A percentile compares a stretch with the other conserved stretches of the same genome.
Evolutionary conservation across 176 grass and related monocot genomes (phyloP).

Genomic region (Oryza meridionalis): DNA sequence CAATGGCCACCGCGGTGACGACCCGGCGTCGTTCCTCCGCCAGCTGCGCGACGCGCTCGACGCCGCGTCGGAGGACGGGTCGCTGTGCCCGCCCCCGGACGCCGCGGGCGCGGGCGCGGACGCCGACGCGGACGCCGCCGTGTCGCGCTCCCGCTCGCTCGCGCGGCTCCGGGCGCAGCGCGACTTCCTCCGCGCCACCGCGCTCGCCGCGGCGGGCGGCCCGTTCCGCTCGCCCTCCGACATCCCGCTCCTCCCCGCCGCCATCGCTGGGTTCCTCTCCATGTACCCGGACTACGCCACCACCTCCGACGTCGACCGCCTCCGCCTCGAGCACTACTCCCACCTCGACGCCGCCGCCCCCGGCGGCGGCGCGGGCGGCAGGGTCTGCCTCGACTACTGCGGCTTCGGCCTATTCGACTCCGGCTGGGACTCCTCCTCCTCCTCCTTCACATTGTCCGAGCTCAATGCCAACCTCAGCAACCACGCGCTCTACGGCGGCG

Average conservation of each 20-base stretch:
- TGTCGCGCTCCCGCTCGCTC: conserved; percentile 84
- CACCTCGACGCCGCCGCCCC: conserved; percentile 67
- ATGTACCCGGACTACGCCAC: conserved; percentile 93
- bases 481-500: conserved; percentile 81
- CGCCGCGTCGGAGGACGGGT: conserved; percentile 81
- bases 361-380: conserved; percentile 14
- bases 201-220: conserved; percentile 64
- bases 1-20: conserved; percentile 30
- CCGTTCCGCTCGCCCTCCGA: conserved; percentile 65
- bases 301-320: conserved; percentile 70
- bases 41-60: conserved; percentile 79
- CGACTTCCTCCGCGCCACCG: conserved; percentile 89
- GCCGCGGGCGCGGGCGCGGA: conserved; percentile 20
- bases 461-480: conserved; percentile 98
- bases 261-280: conserved; percentile 82
- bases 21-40: conserved; percentile 62
- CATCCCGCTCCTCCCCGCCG: conserved; percentile 65
- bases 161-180: conserved; percentile 88
- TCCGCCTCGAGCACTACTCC: conserved; percentile 78
- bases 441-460: conserved; percentile 81
- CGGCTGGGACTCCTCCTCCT: conserved; percentile 78
- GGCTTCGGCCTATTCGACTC: conserved; percentile 91
- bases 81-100: conserved; percentile 69
- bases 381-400: conserved; percentile 96
- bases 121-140: conserved; percentile 54